These are phyloP conservation scores for Vigna trinervia DNA, from an alignment of 306 rosid genomes.

Conservation along the genomic window DNA sequence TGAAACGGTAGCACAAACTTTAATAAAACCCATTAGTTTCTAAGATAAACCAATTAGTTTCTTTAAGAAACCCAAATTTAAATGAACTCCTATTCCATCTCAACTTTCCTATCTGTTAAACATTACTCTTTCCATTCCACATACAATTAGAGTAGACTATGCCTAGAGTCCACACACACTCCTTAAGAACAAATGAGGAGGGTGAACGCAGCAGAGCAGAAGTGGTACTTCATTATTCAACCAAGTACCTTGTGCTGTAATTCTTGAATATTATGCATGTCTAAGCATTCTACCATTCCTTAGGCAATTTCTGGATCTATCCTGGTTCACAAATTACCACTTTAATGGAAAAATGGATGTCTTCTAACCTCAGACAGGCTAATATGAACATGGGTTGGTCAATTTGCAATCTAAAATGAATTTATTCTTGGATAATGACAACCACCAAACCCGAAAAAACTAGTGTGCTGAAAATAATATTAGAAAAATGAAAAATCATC, in stretches of 20 bases:
- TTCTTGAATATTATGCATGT: neutral
- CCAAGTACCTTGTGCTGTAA: conserved; percentile 20
- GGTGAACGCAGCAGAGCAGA: conserved; percentile 24
- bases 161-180: neutral
- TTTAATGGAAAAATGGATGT: conserved; percentile 33
- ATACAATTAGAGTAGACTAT: neutral
- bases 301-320: neutral
- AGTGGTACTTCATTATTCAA: conserved; percentile 24
- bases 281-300: neutral
- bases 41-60: neutral
- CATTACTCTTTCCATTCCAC: neutral
- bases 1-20: neutral
- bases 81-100: neutral
- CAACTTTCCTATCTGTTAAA: neutral
- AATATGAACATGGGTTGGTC: neutral
- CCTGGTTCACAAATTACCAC: conserved; percentile 20
- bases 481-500: neutral
- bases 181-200: neutral
- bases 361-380: neutral
- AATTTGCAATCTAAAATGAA: conserved; percentile 12
- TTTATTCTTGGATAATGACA: conserved; percentile 1
- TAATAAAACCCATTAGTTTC: neutral
- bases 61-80: conserved; percentile 5
- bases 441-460: conserved; percentile 19
- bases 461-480: conserved; percentile 17